Conservation (phyloP, 2,329 filamentous ascomycete genomes). For the Cladosporium sp. region DNA sequence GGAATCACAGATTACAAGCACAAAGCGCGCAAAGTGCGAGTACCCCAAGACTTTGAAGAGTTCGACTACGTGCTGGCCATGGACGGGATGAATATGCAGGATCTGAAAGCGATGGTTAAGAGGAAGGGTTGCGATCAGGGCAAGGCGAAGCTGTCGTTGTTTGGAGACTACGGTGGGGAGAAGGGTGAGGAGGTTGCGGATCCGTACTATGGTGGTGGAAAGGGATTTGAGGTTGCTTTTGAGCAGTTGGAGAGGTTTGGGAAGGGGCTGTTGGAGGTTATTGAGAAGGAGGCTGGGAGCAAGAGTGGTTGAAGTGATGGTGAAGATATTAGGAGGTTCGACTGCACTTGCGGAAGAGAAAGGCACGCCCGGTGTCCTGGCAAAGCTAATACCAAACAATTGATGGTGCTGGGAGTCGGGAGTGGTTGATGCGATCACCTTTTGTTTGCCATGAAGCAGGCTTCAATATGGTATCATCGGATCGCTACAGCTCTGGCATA, state of each 20-base stretch:
- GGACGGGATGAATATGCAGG: slow-evolving; percentile 76
- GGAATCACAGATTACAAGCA: slow-evolving; percentile 76
- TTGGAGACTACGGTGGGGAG: slow-evolving; percentile 72
- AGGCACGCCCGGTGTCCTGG: too few relatives aligned
- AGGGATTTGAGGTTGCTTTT: slow-evolving; percentile 82
- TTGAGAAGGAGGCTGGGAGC: slow-evolving; percentile 33
- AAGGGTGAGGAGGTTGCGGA: slow-evolving; percentile 70
- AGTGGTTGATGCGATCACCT: too few relatives aligned
- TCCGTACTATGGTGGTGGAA: slow-evolving; percentile 84
- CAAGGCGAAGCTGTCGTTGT: slow-evolving; percentile 54
- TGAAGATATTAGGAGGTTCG: not conserved
- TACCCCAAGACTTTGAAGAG: slow-evolving; percentile 66
- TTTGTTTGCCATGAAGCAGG: too few relatives aligned
- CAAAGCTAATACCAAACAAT: too few relatives aligned
- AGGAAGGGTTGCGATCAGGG: slow-evolving; percentile 47
- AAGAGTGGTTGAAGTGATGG: not conserved
- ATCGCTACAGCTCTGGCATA: too few relatives aligned
- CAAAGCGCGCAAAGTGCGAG: slow-evolving; percentile 66
- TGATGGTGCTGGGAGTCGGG: too few relatives aligned
- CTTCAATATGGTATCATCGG: too few relatives aligned
- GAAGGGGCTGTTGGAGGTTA: slow-evolving; percentile 66
- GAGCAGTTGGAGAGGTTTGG: slow-evolving; percentile 77
- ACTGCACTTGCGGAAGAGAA: too few relatives aligned
- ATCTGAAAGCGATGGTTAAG: slow-evolving; percentile 59
- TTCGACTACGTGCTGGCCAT: slow-evolving; percentile 97